These are phyloP conservation scores for Syzygium aqueum DNA, from an alignment of 345 rosid species.

Conservation along the genomic window DNA sequence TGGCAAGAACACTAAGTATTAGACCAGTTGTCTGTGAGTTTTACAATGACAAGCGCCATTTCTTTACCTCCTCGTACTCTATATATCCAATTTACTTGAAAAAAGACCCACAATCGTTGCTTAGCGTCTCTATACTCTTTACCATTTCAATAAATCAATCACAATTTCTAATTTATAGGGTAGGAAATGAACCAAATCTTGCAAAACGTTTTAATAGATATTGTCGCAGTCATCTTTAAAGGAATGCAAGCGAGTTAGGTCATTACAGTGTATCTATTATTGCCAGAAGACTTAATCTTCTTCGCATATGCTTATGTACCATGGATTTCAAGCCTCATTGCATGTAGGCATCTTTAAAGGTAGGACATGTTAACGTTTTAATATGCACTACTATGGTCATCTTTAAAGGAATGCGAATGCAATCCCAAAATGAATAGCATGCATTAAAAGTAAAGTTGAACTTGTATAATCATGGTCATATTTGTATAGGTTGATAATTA, in stretches of 20 bases:
- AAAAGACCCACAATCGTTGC: neutral
- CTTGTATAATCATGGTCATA: no score
- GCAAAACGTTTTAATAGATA: neutral
- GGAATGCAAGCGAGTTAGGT: neutral
- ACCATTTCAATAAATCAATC: neutral
- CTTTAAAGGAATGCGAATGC: neutral
- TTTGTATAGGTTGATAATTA: no score
- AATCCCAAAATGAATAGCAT: neutral
- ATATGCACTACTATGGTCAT: no score
- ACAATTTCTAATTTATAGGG: neutral
- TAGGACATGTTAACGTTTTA: neutral
- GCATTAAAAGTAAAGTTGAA: no score
- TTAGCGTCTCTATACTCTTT: neutral
- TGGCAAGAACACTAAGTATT: neutral
- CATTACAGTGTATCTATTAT: neutral
- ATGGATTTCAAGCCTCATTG: neutral
- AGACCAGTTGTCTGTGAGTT: neutral
- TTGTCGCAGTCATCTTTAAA: neutral
- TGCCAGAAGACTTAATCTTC: neutral
- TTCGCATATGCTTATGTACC: neutral
- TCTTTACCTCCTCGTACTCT: neutral
- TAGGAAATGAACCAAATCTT: neutral
- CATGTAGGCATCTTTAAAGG: neutral
- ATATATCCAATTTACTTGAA: neutral
- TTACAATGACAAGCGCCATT: neutral